phyloP scores from a whole-genome alignment of 108 stramenopile species.

The Nitzschia palea region DNA sequence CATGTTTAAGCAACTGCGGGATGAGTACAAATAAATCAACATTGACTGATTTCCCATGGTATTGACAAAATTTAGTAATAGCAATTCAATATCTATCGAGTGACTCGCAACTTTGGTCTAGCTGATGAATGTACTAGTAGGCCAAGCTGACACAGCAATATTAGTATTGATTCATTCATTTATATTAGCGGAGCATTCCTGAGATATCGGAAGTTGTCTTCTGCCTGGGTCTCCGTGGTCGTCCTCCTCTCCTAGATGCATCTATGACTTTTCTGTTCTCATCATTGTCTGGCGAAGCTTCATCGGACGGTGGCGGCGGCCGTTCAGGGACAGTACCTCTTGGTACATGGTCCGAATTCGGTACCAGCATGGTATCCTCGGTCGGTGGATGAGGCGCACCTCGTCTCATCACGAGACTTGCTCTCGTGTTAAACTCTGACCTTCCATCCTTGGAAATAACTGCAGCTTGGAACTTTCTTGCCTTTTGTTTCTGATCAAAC shows the following conservation, averaged over 20 bases:
- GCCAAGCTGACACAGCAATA: too few species aligned
- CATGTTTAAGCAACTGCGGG: constrained; percentile 57
- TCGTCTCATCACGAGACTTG: constrained; percentile 9
- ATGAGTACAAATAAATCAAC: constrained; percentile 27
- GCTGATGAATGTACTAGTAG: too few species aligned
- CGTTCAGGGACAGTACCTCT: neutral
- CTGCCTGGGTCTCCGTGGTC: constrained; percentile 42
- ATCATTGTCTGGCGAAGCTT: neutral
- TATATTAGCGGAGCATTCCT: constrained; percentile 34
- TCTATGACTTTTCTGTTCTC: constrained; percentile 28
- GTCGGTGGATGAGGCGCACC: neutral
- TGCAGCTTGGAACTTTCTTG: constrained; percentile 34
- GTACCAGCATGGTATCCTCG: neutral
- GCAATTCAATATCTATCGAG: neutral
- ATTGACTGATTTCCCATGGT: too few species aligned
- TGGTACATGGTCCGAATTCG: neutral
- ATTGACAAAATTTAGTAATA: neutral
- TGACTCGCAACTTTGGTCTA: neutral
- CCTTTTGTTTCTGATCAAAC: constrained; percentile 53
- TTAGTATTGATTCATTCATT: too few species aligned
- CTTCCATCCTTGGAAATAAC: constrained; percentile 2
- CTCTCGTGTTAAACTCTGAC: neutral
- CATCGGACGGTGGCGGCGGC: neutral
- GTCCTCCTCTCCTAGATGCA: constrained; percentile 47
- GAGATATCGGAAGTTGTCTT: constrained; percentile 60